These are phyloP conservation scores for Sphagnurus paluster DNA, from an alignment of 1,284 basidiomycete species.

Conservation along the genomic window DNA sequence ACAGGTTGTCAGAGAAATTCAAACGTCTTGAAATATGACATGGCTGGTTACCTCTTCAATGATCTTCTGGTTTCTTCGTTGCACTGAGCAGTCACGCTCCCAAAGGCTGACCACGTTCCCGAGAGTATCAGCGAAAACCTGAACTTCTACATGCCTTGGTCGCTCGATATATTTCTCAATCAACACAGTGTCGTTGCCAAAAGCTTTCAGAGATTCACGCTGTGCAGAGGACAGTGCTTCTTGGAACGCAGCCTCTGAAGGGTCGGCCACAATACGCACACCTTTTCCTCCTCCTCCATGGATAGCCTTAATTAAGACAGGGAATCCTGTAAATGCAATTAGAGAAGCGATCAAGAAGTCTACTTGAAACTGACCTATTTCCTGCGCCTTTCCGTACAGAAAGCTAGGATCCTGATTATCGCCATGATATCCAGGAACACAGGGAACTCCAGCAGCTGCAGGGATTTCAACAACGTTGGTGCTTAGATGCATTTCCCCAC, in stretches of 20 bases:
- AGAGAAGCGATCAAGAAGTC: constrained; percentile 1
- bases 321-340: constrained; percentile 59
- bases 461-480: too few relatives aligned
- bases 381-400: constrained; percentile 66
- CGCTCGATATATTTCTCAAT: constrained; percentile 86
- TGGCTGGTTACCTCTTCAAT: constrained; percentile 78
- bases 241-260: constrained; percentile 61
- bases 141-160: constrained; percentile 87
- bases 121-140: constrained; percentile 81
- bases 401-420: constrained; percentile 67
- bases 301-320: constrained; percentile 93
- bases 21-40: background rate
- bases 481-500: too few relatives aligned
- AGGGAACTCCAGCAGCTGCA: constrained; percentile 84
- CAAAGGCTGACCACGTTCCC: constrained; percentile 86
- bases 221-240: constrained; percentile 84
- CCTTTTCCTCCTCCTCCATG: constrained; percentile 97
- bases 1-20: background rate
- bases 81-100: constrained; percentile 95
- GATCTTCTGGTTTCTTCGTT: constrained; percentile 93
- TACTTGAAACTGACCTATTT: constrained; percentile 55
- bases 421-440: constrained; percentile 91
- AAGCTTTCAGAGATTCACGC: constrained; percentile 84
- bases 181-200: constrained; percentile 84
- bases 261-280: constrained; percentile 89